Conservation (phyloP, 805 yeast species). For the Candida lessepsii region DNA sequence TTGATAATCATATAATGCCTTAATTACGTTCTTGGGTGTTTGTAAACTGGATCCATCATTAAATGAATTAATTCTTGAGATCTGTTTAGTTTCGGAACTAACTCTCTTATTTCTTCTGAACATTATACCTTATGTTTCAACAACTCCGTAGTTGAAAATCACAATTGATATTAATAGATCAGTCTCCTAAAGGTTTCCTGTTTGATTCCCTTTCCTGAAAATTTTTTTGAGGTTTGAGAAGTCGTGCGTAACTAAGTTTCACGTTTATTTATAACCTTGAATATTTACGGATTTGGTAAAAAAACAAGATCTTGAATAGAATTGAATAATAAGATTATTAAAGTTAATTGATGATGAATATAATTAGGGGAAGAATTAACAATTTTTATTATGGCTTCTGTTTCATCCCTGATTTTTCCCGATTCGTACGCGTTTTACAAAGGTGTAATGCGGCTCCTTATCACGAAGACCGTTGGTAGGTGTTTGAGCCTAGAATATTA, state of each 20-base stretch:
- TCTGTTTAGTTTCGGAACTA: conserved; percentile 26
- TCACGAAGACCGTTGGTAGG: too few relatives aligned
- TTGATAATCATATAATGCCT: conserved; percentile 72
- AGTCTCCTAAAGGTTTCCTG: not conserved
- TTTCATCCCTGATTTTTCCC: conserved; percentile 1
- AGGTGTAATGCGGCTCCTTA: not conserved
- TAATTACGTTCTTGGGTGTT: conserved; percentile 80
- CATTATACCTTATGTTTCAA: not conserved
- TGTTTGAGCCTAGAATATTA: too few relatives aligned
- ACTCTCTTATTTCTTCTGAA: conserved; percentile 43
- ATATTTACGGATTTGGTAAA: too few relatives aligned
- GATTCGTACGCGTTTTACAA: not conserved
- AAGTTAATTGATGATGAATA: too few relatives aligned
- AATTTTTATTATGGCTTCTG: not conserved
- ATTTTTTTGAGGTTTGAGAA: conserved; percentile 6
- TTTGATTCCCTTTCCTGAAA: conserved; percentile 1
- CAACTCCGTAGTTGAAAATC: not conserved
- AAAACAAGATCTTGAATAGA: too few relatives aligned
- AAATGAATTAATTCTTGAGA: conserved; percentile 25
- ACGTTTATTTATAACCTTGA: not conserved
- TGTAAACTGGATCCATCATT: conserved; percentile 24
- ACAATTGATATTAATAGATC: not conserved
- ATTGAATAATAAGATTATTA: too few relatives aligned
- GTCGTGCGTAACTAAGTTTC: conserved; percentile 2
- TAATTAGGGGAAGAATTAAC: not conserved